Evolutionary conservation across 2,329 filamentous ascomycete genomes (phyloP).

Genomic region (Pseudohalonectria lignicola): DNA sequence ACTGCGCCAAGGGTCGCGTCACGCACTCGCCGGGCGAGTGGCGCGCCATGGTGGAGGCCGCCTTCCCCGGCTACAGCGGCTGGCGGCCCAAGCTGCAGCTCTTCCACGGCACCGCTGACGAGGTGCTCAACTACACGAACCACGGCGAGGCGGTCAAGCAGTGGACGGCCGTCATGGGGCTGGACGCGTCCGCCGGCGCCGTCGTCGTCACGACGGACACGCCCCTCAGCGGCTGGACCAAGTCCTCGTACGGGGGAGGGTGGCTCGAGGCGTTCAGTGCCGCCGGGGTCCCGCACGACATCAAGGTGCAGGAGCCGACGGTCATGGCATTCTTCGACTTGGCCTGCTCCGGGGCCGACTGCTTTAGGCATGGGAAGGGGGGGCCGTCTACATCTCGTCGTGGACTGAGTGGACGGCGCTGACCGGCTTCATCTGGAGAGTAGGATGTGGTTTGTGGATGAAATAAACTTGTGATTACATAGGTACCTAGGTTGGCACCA

Average conservation of each 20-base stretch:
- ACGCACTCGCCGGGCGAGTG: constrained; percentile 31
- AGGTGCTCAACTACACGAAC: constrained; percentile 38
- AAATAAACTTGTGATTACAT: no score
- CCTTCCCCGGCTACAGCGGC: constrained; percentile 33
- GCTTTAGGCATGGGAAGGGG: not conserved
- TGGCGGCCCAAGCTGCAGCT: constrained; percentile 42
- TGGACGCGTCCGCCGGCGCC: constrained; percentile 5
- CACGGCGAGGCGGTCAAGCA: constrained; percentile 46
- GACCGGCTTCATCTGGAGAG: no score
- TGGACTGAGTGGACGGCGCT: not conserved
- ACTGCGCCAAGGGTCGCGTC: constrained; percentile 35
- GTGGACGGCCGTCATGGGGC: constrained; percentile 40
- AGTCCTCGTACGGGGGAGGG: not conserved
- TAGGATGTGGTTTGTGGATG: no score
- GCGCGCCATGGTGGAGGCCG: constrained; percentile 21
- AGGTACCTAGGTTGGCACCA: no score
- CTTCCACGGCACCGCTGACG: constrained; percentile 43
- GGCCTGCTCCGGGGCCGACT: not conserved
- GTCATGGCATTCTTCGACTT: not conserved
- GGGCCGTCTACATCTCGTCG: not conserved
- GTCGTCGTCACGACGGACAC: not conserved
- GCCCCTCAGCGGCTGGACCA: not conserved
- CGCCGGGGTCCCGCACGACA: not conserved
- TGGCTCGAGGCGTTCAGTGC: not conserved
- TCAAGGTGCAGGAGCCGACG: not conserved